phyloP scores from a whole-genome alignment of 1,284 basidiomycete species.

The Ceratobasidium sp. region DNA sequence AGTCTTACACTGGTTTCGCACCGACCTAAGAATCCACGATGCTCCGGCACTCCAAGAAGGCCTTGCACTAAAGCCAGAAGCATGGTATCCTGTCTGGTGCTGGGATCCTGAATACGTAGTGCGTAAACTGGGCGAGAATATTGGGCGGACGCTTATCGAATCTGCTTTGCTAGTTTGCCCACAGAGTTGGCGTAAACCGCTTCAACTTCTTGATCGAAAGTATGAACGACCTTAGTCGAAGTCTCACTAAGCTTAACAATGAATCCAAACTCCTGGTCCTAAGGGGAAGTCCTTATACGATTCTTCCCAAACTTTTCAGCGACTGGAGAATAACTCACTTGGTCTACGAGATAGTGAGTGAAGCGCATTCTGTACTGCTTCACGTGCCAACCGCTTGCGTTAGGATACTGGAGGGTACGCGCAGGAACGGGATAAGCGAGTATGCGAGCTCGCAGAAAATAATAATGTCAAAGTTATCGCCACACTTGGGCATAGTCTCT shows the following conservation, averaged over 20 bases:
- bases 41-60: constrained; percentile 55
- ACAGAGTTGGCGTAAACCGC: constrained; percentile 56
- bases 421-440: constrained; percentile 36
- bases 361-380: constrained; percentile 1
- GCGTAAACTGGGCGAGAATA: background rate
- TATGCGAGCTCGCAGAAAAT: constrained; percentile 46
- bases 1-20: constrained; percentile 57
- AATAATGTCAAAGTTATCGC: constrained; percentile 49
- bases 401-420: constrained; percentile 47
- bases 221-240: constrained; percentile 52
- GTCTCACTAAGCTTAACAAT: constrained; percentile 51
- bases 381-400: background rate
- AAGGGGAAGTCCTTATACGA: constrained; percentile 54
- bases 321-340: constrained; percentile 58
- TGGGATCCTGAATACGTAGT: constrained; percentile 50
- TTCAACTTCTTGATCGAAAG: constrained; percentile 52
- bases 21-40: constrained; percentile 58
- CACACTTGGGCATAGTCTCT: constrained; percentile 52
- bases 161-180: constrained; percentile 47
- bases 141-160: background rate
- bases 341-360: constrained; percentile 50
- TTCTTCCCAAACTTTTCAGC: constrained; percentile 53
- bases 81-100: constrained; percentile 52
- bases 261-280: constrained; percentile 55
- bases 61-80: constrained; percentile 51